A percentile compares a stretch with the other conserved stretches of the same genome.
Evolutionary conservation across 306 rosid species (phyloP).

Genomic region (Castanospermum australe): DNA sequence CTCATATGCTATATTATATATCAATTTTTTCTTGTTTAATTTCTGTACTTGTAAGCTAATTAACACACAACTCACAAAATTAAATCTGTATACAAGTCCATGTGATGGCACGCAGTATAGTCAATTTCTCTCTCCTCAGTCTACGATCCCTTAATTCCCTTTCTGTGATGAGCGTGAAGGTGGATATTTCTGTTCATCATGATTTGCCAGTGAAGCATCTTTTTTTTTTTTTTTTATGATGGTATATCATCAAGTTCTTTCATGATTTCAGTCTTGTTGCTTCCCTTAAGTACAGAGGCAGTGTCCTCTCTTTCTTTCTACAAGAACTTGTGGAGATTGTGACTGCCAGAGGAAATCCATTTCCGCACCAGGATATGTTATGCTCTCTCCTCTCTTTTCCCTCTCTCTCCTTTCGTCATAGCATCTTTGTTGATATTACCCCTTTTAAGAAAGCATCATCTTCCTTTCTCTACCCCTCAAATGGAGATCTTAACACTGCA

Average conservation of each 20-base stretch:
- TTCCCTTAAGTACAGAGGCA: conserved; percentile 41
- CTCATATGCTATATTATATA: background rate
- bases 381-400: background rate
- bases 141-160: conserved; percentile 22
- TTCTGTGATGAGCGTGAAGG: conserved; percentile 14
- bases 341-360: conserved; percentile 6
- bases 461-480: conserved; percentile 21
- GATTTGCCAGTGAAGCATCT: conserved; percentile 33
- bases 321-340: conserved; percentile 22
- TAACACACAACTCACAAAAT: background rate
- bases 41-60: background rate
- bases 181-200: conserved; percentile 33
- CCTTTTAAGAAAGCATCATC: conserved; percentile 38
- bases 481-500: conserved; percentile 13
- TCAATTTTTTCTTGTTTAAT: background rate
- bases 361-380: conserved; percentile 24
- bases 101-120: conserved; percentile 29
- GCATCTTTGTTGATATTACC: conserved; percentile 18
- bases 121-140: conserved; percentile 30
- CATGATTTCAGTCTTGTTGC: conserved; percentile 40
- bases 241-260: conserved; percentile 24
- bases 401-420: conserved; percentile 19
- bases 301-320: conserved; percentile 44
- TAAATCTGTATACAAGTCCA: conserved; percentile 22
- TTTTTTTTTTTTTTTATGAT: conserved; percentile 13